Conservation (phyloP, 2,329 filamentous ascomycete species). For the Apiospora sp. region DNA sequence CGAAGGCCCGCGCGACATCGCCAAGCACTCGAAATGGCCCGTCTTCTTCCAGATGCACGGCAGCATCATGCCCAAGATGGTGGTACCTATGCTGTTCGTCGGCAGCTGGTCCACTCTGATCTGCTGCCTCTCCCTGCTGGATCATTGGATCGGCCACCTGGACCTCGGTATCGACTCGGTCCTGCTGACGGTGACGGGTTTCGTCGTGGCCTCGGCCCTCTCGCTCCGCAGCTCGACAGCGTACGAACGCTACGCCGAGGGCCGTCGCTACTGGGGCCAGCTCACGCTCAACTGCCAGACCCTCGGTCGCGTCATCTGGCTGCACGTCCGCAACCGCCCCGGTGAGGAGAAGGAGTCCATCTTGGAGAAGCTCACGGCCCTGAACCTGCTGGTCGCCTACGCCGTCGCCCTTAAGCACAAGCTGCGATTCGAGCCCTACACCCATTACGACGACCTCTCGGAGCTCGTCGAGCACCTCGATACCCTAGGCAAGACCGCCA, state of each 20-base stretch:
- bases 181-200: constrained; percentile 84
- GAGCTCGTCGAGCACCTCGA: constrained; percentile 76
- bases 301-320: constrained; percentile 82
- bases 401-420: constrained; percentile 82
- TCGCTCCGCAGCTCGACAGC: constrained; percentile 75
- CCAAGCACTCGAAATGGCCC: constrained; percentile 79
- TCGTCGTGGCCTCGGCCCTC: constrained; percentile 79
- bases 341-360: constrained; percentile 70
- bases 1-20: constrained; percentile 28
- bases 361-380: constrained; percentile 71
- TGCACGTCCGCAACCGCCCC: constrained; percentile 72
- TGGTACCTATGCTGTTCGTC: constrained; percentile 71
- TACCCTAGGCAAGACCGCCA: constrained; percentile 68
- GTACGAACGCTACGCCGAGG: constrained; percentile 73
- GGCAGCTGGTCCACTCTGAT: constrained; percentile 72
- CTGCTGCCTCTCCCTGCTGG: constrained; percentile 57
- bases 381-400: constrained; percentile 82
- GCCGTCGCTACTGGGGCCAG: constrained; percentile 68
- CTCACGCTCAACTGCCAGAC: constrained; percentile 69
- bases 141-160: constrained; percentile 45
- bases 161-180: constrained; percentile 68
- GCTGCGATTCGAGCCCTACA: constrained; percentile 83
- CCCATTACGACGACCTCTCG: constrained; percentile 76
- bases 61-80: constrained; percentile 76
- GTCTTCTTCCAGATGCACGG: constrained; percentile 80